Evolutionary conservation across 352 stramenopile species (phyloP).

Genomic region (Stramenopiles sp.): DNA sequence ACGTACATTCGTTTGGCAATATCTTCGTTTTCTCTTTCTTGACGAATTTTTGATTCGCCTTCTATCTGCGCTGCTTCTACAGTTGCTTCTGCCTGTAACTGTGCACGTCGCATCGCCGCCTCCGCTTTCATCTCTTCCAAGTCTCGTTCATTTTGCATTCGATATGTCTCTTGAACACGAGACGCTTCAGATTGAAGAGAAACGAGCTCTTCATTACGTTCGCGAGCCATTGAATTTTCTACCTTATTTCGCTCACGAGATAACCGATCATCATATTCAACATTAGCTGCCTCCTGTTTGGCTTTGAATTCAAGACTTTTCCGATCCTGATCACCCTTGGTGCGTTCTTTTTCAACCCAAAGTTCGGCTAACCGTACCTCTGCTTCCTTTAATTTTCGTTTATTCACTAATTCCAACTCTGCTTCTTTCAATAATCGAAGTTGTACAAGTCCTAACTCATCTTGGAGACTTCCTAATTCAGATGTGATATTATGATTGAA

Average conservation of each 20-base stretch:
- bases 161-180: slow-evolving; percentile 29
- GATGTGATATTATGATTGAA: too few relatives aligned
- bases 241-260: slow-evolving; percentile 81
- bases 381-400: too few relatives aligned
- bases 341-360: too few relatives aligned
- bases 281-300: too few relatives aligned
- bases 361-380: too few relatives aligned
- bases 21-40: slow-evolving; percentile 91
- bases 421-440: too few relatives aligned
- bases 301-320: too few relatives aligned
- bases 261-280: too few relatives aligned
- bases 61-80: slow-evolving; percentile 66
- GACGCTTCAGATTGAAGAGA: slow-evolving; percentile 14
- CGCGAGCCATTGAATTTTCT: slow-evolving; percentile 51
- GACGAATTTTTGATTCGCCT: slow-evolving; percentile 61
- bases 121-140: slow-evolving; percentile 89
- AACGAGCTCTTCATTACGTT: slow-evolving; percentile 16
- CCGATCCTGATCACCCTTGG: too few relatives aligned
- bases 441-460: too few relatives aligned
- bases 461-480: too few relatives aligned
- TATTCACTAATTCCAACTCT: too few relatives aligned
- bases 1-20: slow-evolving; percentile 81
- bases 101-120: slow-evolving; percentile 70
- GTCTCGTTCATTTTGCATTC: slow-evolving; percentile 58
- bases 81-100: slow-evolving; percentile 38